Conservation (phyloP, 1,139 yeast species). For the Pichia sp. region DNA sequence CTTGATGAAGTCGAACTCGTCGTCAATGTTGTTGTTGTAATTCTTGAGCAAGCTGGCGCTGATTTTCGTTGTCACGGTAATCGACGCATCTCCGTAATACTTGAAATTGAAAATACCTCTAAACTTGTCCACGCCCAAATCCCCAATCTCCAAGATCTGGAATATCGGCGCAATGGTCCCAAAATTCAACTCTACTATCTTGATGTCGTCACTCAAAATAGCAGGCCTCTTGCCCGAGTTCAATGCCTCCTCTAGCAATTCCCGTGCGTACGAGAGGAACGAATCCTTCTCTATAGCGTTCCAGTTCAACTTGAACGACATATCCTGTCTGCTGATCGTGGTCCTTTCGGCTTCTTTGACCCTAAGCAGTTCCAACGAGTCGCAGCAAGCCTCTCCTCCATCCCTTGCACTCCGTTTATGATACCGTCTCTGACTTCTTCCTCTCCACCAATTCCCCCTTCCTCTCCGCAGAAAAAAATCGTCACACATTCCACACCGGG, state of each 20-base stretch:
- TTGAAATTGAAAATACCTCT: conserved; percentile 81
- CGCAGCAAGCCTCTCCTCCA: no score
- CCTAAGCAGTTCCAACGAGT: no score
- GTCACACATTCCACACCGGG: neutral
- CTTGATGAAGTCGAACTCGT: conserved; percentile 45
- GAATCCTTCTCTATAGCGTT: conserved; percentile 68
- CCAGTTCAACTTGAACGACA: conserved; percentile 84
- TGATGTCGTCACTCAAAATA: conserved; percentile 69
- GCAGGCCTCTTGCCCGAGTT: conserved; percentile 71
- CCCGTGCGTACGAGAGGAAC: conserved; percentile 62
- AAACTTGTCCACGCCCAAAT: conserved; percentile 72
- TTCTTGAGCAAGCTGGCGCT: conserved; percentile 82
- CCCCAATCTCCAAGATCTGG: conserved; percentile 84
- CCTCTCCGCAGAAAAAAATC: neutral
- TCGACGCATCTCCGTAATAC: conserved; percentile 75
- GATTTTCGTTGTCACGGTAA: conserved; percentile 76
- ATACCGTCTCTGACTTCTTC: neutral
- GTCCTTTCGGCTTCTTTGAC: neutral
- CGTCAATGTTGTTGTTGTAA: conserved; percentile 49
- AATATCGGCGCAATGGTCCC: conserved; percentile 76
- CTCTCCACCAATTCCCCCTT: neutral
- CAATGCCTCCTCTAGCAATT: conserved; percentile 69
- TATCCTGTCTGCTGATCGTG: conserved; percentile 25
- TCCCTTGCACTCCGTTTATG: no score
- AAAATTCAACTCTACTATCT: conserved; percentile 69